Base-by-base conservation (phyloP, 2,329 filamentous ascomycete genomes). In the Claviceps digitariae region DNA sequence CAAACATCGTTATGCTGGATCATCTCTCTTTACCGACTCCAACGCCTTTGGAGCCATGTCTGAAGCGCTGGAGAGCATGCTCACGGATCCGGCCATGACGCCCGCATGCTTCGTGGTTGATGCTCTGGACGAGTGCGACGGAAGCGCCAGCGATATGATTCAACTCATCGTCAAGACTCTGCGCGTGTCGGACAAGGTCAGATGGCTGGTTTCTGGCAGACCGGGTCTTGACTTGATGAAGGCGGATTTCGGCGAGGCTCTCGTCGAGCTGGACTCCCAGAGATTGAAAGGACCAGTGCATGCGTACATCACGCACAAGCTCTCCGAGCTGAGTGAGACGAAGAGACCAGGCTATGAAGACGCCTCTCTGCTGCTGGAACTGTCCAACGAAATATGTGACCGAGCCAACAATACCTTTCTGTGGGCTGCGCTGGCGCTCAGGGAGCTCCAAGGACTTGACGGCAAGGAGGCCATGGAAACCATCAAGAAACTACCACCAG, bases 51-150 rank as follows among this genome's bases (percentile, higher is more conserved):
- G 29, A 12, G 57, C 54, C 36, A 51, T 58, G 34, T 67, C 61
- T 7, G 58, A 67, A n/a, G 67, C 75, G 17, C 67, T 77, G 7
- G 57, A 43, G 5, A 59, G 63, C 41, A 72, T 77, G 17, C 55
- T 77, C 3, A 45, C 64, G 52, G 71, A 75, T 51, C 56, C 62
- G 2, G 57, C 43, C n/a, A 53, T 72, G 17, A 52, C 56, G 6
- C 60, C 4, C 0, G 64, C 63, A 0, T 72, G 68, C 56, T 52
- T 78, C 13, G 56, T 76, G 5, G 63, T 78, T 49, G 72, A 78
- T 59, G 73, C 70, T 4, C 69, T 78, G 1, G 72, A 78, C 56
- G 73, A 78, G 57, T 77, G 73, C 55, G 57, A 54, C 36, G 55
- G 36, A 20, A 65, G 60, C 29, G 54, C 60, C 13, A 20, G 45